Evolutionary conservation across 768 basidiomycete species (phyloP).

Genomic region (Fomitopsis serialis): DNA sequence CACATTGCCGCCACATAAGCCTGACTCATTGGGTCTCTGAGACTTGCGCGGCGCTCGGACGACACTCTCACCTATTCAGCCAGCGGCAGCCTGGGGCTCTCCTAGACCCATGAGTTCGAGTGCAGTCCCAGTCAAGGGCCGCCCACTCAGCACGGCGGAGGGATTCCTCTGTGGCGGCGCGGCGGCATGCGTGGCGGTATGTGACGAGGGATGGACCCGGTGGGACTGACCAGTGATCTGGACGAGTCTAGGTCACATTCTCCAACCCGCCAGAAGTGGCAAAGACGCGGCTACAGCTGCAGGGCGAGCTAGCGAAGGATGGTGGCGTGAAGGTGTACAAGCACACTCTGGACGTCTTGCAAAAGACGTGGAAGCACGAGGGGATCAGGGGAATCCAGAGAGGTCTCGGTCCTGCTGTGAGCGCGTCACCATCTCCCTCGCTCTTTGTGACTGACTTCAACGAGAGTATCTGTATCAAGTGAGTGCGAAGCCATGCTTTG

Average conservation of each 20-base stretch:
- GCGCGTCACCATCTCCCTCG: slow-evolving; percentile 23
- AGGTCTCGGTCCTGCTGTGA: slow-evolving; percentile 84
- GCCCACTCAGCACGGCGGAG: slow-evolving; percentile 60
- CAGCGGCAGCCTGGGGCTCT: too few relatives aligned
- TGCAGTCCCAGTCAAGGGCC: background rate
- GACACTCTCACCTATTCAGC: too few relatives aligned
- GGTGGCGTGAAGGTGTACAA: slow-evolving; percentile 77
- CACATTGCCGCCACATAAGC: too few relatives aligned
- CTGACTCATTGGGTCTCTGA: too few relatives aligned
- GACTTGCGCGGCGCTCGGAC: too few relatives aligned
- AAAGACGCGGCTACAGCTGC: slow-evolving; percentile 93
- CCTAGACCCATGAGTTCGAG: background rate
- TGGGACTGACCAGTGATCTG: background rate
- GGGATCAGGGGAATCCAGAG: slow-evolving; percentile 90
- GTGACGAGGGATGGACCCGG: background rate
- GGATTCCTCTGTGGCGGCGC: slow-evolving; percentile 86
- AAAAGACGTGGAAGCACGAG: slow-evolving; percentile 86
- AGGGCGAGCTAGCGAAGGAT: slow-evolving; percentile 85
- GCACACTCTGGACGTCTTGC: slow-evolving; percentile 80
- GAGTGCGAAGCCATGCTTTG: slow-evolving; percentile 19
- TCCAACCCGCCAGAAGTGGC: slow-evolving; percentile 82
- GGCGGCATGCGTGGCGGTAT: slow-evolving; percentile 88
- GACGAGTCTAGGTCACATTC: slow-evolving; percentile 55
- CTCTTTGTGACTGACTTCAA: background rate
- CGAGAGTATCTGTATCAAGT: slow-evolving; percentile 88